Conservation (phyloP, 768 basidiomycete genomes). For the Kwoniella dejecticola region DNA sequence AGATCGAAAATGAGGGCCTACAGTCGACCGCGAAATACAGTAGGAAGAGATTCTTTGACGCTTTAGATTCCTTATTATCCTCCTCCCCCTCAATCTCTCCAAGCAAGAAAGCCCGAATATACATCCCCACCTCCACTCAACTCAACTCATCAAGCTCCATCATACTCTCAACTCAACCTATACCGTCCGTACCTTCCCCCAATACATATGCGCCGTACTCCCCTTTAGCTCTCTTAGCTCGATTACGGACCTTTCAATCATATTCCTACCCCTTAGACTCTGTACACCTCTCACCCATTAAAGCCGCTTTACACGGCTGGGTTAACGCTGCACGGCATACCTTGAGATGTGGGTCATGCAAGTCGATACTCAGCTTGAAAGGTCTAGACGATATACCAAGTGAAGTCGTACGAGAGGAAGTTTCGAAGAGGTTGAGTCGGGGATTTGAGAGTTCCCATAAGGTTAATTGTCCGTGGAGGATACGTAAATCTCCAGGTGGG, state of each 20-base stretch:
- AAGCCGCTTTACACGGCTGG: conserved; percentile 36
- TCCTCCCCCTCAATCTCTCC: background rate
- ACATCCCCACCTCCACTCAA: too few species aligned
- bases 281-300: conserved; percentile 17
- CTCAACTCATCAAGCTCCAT: too few species aligned
- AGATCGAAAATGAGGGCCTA: background rate
- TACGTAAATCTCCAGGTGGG: conserved; percentile 28
- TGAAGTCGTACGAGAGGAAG: conserved; percentile 28
- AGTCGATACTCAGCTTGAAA: conserved; percentile 11
- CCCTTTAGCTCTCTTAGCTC: conserved; percentile 30
- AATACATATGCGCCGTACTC: conserved; percentile 35
- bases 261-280: conserved; percentile 18
- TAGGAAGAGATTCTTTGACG: conserved; percentile 31
- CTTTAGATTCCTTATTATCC: conserved; percentile 25
- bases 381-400: conserved; percentile 32
- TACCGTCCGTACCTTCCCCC: conserved; percentile 26
- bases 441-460: conserved; percentile 27
- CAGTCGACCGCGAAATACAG: conserved; percentile 5
- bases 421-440: conserved; percentile 27
- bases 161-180: conserved; percentile 25
- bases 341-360: conserved; percentile 31
- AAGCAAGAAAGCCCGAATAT: conserved; percentile 23
- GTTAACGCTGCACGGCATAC: conserved; percentile 14
- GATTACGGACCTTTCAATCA: conserved; percentile 33
- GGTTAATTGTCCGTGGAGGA: conserved; percentile 38